These are phyloP conservation scores for Ceratocystis alfenasii DNA, from an alignment of 2,329 filamentous ascomycete species.

Conservation along the genomic window DNA sequence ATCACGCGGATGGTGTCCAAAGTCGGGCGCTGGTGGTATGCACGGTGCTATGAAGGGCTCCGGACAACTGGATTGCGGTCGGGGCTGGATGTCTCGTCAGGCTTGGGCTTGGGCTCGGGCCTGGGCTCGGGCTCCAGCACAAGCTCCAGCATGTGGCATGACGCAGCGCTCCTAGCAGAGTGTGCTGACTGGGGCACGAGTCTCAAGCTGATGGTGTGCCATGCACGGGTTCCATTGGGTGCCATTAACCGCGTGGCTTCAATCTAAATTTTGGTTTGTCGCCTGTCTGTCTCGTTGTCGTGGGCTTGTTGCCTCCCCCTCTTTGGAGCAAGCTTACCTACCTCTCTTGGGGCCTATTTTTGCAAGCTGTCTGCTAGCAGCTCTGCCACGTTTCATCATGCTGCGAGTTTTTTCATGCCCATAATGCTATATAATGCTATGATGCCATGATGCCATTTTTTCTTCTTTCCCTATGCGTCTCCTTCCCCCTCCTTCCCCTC, in stretches of 20 bases:
- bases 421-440: not conserved
- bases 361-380: not conserved
- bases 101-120: slow-evolving; percentile 31
- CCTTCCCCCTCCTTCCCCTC: not conserved
- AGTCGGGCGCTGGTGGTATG: slow-evolving; percentile 95
- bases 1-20: slow-evolving; percentile 87
- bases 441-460: not conserved
- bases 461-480: not conserved
- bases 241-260: slow-evolving; percentile 19
- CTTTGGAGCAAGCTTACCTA: not conserved
- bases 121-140: not conserved
- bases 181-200: slow-evolving; percentile 79
- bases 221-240: slow-evolving; percentile 64
- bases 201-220: slow-evolving; percentile 81
- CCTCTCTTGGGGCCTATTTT: not conserved
- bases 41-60: slow-evolving; percentile 68
- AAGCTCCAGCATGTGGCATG: slow-evolving; percentile 58
- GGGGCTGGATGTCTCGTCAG: not conserved
- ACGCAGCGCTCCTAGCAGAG: slow-evolving; percentile 63
- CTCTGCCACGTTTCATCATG: not conserved
- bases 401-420: not conserved
- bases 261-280: slow-evolving; percentile 12
- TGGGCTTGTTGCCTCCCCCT: not conserved
- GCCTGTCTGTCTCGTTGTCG: not conserved
- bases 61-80: not conserved